phyloP scores from a whole-genome alignment of 1,139 yeast species.

The Candida anutae region DNA sequence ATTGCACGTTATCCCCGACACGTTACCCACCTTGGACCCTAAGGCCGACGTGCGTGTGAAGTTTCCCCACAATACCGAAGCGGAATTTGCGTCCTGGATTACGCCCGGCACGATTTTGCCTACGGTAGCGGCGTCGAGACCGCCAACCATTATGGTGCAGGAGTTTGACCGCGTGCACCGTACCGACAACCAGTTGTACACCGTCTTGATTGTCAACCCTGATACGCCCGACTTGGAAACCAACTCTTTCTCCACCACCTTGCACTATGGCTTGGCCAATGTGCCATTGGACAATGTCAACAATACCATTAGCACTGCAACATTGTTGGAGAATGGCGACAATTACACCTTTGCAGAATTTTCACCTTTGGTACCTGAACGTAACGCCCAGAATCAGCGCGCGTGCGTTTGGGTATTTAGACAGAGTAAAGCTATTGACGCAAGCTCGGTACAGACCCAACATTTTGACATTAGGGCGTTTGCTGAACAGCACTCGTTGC shows the following conservation, averaged over 20 bases:
- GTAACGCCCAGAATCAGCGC: constrained; percentile 77
- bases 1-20: constrained; percentile 82
- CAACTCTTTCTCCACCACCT: constrained; percentile 63
- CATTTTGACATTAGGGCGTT: constrained; percentile 69
- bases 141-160: constrained; percentile 70
- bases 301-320: constrained; percentile 49
- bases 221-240: constrained; percentile 74
- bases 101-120: constrained; percentile 75
- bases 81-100: constrained; percentile 49
- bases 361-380: constrained; percentile 83
- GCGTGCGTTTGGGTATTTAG: constrained; percentile 87
- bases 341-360: constrained; percentile 48
- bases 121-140: constrained; percentile 60
- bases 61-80: constrained; percentile 61
- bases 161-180: constrained; percentile 47
- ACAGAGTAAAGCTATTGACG: constrained; percentile 11
- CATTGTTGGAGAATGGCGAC: constrained; percentile 31
- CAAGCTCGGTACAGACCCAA: constrained; percentile 20
- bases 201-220: constrained; percentile 80
- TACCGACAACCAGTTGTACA: constrained; percentile 46
- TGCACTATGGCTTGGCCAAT: constrained; percentile 76
- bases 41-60: constrained; percentile 65
- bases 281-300: constrained; percentile 54
- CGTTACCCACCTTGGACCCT: constrained; percentile 86
- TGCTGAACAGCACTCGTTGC: constrained; percentile 44